Evolutionary conservation across 2,329 filamentous ascomycete species (phyloP), one percentile per base, ranked within the genome.

Genomic region (Penicillium psychrosexuale): DNA sequence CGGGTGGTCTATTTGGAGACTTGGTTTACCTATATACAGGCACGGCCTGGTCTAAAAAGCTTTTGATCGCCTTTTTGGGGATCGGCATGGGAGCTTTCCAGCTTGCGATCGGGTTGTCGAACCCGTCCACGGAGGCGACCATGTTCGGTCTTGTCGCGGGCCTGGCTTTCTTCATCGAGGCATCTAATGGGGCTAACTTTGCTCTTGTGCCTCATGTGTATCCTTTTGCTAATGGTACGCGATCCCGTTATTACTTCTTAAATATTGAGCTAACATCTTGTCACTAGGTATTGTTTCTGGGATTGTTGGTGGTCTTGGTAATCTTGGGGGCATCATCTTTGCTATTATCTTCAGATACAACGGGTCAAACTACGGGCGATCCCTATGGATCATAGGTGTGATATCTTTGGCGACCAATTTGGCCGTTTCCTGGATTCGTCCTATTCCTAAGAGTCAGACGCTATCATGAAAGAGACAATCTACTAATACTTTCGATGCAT

Each of bases 181-280:
- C 88, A 2, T 86, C 86, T 39, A 96, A 96, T 69, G 92, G 92
- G 0, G 86, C 90, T 38, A 94, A 90, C 75, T 96, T 94, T 72
- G 84, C 90, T 0, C 81, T 96, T 6, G 87, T 96, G 24, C 91
- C 91, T 3, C 92, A 96, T 69, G 87, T 96, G 1, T 88, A 92
- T 72, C 90, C 90, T 1, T 82, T 81, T 57, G 89, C 90, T 57
- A 96, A 96, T 72, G 91, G 90, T 72, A 76, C 66, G 72, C 65
- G 24, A 33, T 17, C 11, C 27, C 9, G 7, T 66, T 27, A 1
- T 1, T 13, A 38, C 8, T 46, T 66, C 22, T 19, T 34, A 11
- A 8, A n/a, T 24, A 5, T 4, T n/a, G 57, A 28, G 28, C 24
- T 27, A 17, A 44, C 31, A 31, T 27, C 37, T 37, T 22, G 8